Percentiles rank a stretch among this genome's conserved stretches.
Evolutionary conservation across 2,329 filamentous ascomycete genomes (phyloP).

Genomic region (Colletotrichum sp.): DNA sequence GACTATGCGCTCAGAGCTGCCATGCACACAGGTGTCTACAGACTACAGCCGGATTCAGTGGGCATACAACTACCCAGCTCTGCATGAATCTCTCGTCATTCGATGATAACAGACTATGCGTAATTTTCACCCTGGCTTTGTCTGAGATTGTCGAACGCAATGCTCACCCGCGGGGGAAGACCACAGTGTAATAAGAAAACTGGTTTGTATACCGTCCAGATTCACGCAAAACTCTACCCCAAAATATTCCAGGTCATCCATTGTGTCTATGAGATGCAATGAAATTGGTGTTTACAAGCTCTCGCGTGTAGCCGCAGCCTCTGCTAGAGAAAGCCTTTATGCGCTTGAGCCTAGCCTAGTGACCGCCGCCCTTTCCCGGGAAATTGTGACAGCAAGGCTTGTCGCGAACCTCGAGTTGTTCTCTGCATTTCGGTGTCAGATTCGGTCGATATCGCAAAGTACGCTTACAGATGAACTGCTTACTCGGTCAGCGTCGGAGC

Average conservation of each 20-base stretch:
- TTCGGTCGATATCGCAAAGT: not conserved
- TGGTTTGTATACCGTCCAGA: not conserved
- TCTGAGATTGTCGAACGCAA: not conserved
- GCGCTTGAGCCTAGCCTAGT: not conserved
- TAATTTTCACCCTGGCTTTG: not conserved
- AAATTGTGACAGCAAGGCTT: not conserved
- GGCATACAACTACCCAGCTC: not conserved
- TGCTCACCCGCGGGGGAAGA: not conserved
- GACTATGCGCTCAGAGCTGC: not conserved
- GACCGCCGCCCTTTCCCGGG: not conserved
- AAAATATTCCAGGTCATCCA: not conserved
- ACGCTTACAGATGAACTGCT: not conserved
- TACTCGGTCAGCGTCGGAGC: not conserved
- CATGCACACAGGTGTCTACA: not conserved
- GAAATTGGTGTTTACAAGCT: not conserved
- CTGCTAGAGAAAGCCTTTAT: not conserved
- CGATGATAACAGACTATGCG: not conserved
- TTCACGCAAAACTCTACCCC: not conserved
- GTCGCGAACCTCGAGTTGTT: not conserved
- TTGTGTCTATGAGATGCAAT: not conserved
- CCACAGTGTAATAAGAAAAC: no score
- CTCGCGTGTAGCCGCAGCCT: not conserved
- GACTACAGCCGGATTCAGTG: not conserved
- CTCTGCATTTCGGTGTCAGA: not conserved
- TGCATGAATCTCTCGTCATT: not conserved